Evolutionary conservation across 225 moss, liverwort and hornwort genomes (phyloP), one percentile per base, ranked within the genome.

Genomic region (Rhytidiadelphus loreus): DNA sequence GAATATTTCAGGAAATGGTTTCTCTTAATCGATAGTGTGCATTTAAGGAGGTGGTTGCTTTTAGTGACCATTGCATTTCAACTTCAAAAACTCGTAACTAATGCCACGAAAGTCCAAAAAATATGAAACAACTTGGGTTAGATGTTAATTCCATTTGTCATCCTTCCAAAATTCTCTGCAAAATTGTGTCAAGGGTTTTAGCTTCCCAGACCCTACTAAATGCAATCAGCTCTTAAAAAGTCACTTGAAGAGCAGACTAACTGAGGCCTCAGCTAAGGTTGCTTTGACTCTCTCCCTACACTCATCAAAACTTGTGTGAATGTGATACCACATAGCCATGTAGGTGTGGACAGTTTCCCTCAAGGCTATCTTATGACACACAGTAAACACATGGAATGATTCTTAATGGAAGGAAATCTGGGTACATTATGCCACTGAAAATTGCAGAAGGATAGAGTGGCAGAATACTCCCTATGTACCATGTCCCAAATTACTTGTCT

Each of bases 191-290:
- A 13, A n/a, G 39, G 39, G 23, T 7, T 24, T 21, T 13, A 23
- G 8, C 2, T 0, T 39, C 13, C 13, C 23, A n/a, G n/a, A n/a
- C 39, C 0, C 23, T n/a, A n/a, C n/a, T n/a, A 2, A 19, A 8
- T 39, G 69, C 69, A 39, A 24, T 5, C 69, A 69, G 4, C 22
- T n/a, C 22, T 68, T 68, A 4, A 13, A 66, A 37, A 6, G 22
- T 66, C 0, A 0, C 66, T 66, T 12, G 7, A 21, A 12, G 7
- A 68, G 72, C 29, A 44, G 29, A 28, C 72, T 70, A 25, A 8
- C 24, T 18, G 20, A 53, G 53, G 24, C 37, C 24, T 37, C 16
- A 37, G 3, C 10, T 21, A 2, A 10, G 16, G 56, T n/a, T n/a
- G 56, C 56, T 26, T n/a, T 25, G 6, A 37, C 0, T 2, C 33